Base-by-base conservation (phyloP, 768 basidiomycete genomes). In the Phylloporus rhodoxanthus region DNA sequence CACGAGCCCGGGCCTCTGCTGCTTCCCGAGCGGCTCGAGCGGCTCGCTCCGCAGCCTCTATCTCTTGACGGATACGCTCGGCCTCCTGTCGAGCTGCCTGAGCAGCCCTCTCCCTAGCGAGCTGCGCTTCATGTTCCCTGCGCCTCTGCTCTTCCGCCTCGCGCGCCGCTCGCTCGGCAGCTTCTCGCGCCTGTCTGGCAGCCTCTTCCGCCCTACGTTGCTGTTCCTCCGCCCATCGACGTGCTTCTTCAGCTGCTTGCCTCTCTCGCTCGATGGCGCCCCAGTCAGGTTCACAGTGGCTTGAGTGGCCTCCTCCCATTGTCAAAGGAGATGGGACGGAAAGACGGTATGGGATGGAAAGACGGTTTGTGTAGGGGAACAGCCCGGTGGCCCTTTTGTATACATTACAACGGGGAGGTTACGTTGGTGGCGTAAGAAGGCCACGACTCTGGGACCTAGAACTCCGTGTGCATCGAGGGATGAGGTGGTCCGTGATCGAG, bases 251-350 rank as follows among this genome's bases (percentile, higher is more conserved):
- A 0, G 53, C 58, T 25, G 43, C 54, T 3, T 23, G 50, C 45
- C 52, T 57, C 29, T 52, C 20, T 33, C 20, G 59, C 11, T 60
- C 61, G 15, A 60, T 65, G 25, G 60, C 58, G 8, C 26, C 47
- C 56, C 65, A 63, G 9, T 58, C 51, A 1, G 56, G 64, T 42
- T 60, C 60, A 4, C 40, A 47, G 25, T 65, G 58, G 20, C 34
- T 57, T 9, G 65, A 65, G n/a, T 60, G 56, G 9, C 53, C 52
- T 17, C 58, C 63, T 11, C 65, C 65, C 63, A 67, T 67, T 14
- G 49, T 40, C 21, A 25, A 9, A 5, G 17, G 0, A 23, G 25
- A 8, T 6, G 15, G 20, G 39, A 14, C 30, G 20, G 15, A 45
- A 40, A 21, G 14, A 23, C 40, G 20, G 36, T 23, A n/a, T 21